phyloP scores from a whole-genome alignment of 2,329 filamentous ascomycete species.

The Sclerotinia trifoliorum region DNA sequence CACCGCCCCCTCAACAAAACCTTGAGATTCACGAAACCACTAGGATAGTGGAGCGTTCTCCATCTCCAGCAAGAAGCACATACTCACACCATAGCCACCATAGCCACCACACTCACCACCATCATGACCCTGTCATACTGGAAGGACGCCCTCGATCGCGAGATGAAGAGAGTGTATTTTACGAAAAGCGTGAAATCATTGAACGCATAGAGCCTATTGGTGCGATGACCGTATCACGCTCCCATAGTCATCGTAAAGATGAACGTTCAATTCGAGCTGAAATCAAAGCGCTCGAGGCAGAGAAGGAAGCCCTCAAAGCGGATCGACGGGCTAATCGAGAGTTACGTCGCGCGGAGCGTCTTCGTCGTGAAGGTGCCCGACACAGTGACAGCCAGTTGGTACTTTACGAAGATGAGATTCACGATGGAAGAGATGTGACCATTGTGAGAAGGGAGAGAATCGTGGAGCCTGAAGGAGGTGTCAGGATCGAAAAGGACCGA shows the following conservation, averaged over 20 bases:
- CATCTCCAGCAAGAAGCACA: slow-evolving; percentile 26
- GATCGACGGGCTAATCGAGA: slow-evolving; percentile 52
- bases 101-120: slow-evolving; percentile 34
- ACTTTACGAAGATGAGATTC: slow-evolving; percentile 54
- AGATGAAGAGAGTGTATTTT: slow-evolving; percentile 32
- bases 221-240: slow-evolving; percentile 47
- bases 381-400: slow-evolving; percentile 61
- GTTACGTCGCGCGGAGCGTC: slow-evolving; percentile 48
- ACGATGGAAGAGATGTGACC: slow-evolving; percentile 46
- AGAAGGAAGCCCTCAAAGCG: slow-evolving; percentile 56
- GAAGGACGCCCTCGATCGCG: slow-evolving; percentile 40
- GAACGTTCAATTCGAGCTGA: slow-evolving; percentile 67
- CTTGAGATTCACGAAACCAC: slow-evolving; percentile 48
- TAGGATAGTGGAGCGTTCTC: slow-evolving; percentile 42
- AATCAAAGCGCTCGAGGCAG: slow-evolving; percentile 68
- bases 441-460: slow-evolving; percentile 54
- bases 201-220: slow-evolving; percentile 40
- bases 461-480: slow-evolving; percentile 55
- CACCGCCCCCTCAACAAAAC: slow-evolving; percentile 34
- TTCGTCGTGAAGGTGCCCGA: slow-evolving; percentile 54
- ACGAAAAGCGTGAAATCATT: slow-evolving; percentile 32
- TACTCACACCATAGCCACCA: slow-evolving; percentile 21
- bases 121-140: slow-evolving; percentile 44
- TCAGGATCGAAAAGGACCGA: slow-evolving; percentile 81
- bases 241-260: slow-evolving; percentile 40